Conservation (phyloP, 106 monocot species). For the Phalaenopsis equestris region DNA sequence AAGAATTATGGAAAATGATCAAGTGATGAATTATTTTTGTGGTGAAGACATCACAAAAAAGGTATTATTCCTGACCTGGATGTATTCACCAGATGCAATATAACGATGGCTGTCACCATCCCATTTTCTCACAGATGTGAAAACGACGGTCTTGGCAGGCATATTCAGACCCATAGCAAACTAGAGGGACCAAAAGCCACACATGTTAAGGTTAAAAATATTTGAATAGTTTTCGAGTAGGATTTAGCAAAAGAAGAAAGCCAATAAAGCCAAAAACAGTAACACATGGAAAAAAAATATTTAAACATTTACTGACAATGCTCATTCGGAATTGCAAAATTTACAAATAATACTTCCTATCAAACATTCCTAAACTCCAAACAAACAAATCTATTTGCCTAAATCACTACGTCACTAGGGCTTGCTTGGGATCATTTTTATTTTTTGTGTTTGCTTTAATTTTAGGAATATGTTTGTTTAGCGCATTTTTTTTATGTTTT, state of each 20-base stretch:
- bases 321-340: not conserved
- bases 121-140: slow-evolving; percentile 96
- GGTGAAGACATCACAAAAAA: not conserved
- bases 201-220: not conserved
- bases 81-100: slow-evolving; percentile 96
- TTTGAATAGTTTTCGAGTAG: not conserved
- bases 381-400: not conserved
- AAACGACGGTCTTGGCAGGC: slow-evolving; percentile 98
- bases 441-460: too few species aligned
- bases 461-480: too few species aligned
- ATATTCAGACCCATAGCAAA: slow-evolving; percentile 99
- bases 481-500: too few species aligned
- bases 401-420: not conserved
- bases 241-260: not conserved
- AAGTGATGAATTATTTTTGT: not conserved
- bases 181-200: slow-evolving; percentile 30
- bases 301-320: not conserved
- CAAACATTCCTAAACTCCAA: not conserved
- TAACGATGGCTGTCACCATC: slow-evolving; percentile 91
- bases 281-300: not conserved
- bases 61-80: slow-evolving; percentile 52
- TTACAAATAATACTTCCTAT: slow-evolving; percentile 2
- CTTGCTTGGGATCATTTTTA: too few species aligned
- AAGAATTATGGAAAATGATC: not conserved
- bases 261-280: not conserved